Base-by-base conservation (phyloP, 441 rosid species). In the Arabidopsis hybrid region DNA sequence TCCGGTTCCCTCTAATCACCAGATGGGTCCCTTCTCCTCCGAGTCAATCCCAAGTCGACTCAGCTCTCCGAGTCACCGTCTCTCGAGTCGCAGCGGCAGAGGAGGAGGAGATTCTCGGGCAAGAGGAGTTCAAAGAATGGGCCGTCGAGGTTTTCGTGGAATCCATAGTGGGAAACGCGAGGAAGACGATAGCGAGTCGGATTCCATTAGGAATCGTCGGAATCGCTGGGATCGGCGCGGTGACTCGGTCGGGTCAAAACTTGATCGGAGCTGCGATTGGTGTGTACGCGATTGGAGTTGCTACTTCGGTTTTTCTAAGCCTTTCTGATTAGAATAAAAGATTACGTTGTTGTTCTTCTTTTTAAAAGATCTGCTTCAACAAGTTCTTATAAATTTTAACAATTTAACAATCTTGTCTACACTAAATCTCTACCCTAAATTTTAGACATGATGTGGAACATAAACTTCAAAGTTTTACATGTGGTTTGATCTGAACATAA, bases 11-110 rank as follows among this genome's bases (percentile, higher is more conserved):
- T n/a, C 81, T 86, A 36, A 57, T 89, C 80, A 65, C 76, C 81
- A 75, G 73, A 16, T 90, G 97, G 96, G 81, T 89, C 47, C 82
- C 95, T 5, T 70, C 81, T 52, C 91, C 97, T 9, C 98, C 99
- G 18, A 59, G 81, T 57, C 92, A 81, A 50, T 40, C 83, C 47
- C 95, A 86, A 69, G 84, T 91, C 65, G 92, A 94, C 82, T 85
- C 89, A 14, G 92, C 96, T 60, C 85, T 90, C 79, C 84, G 83
- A 4, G 69, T 57, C 55, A 49, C 36, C 26, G 12, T 10, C 31
- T 32, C 78, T 8, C 49, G 43, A 67, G 18, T 16, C 34, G 6
- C 46, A 0, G 7, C 65, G 12, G 35, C 45, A 3, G 60, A 59
- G 11, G 77, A 78, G 9, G 79, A 40, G 31, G 52, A 76, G 43